These are phyloP conservation scores for Parachaetomium inaequale DNA, from an alignment of 495 filamentous ascomycete genomes.

Conservation along the genomic window DNA sequence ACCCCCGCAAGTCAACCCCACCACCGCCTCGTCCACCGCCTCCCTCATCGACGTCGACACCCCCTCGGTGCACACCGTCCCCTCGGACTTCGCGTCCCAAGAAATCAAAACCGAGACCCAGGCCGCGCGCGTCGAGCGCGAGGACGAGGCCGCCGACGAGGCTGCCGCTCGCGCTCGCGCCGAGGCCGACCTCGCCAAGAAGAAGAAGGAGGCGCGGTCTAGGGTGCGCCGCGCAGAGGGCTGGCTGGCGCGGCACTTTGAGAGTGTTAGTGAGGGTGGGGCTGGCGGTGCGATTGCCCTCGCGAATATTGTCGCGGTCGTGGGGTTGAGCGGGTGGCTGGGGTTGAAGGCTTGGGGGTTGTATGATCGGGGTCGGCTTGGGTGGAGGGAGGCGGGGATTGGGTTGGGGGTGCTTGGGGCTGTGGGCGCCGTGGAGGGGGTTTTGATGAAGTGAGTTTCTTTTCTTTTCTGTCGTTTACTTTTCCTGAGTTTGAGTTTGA, in stretches of 20 bases:
- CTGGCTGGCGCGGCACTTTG: constrained; percentile 38
- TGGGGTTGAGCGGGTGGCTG: constrained; percentile 45
- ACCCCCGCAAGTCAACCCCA: constrained; percentile 58
- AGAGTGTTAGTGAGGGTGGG: constrained; percentile 23
- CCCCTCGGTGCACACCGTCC: constrained; percentile 66
- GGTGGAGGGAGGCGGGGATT: constrained; percentile 65
- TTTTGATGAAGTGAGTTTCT: constrained; percentile 38
- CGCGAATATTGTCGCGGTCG: constrained; percentile 41
- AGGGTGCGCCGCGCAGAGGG: constrained; percentile 39
- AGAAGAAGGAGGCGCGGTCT: constrained; percentile 38
- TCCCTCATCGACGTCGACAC: constrained; percentile 76
- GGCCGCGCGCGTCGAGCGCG: constrained; percentile 58
- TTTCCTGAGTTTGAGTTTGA: not conserved
- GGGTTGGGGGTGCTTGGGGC: constrained; percentile 51
- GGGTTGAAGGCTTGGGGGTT: constrained; percentile 47
- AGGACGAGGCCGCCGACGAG: constrained; percentile 35
- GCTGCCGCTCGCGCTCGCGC: constrained; percentile 43
- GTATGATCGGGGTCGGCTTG: constrained; percentile 63
- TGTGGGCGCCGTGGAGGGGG: constrained; percentile 41
- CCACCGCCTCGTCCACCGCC: constrained; percentile 50
- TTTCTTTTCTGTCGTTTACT: not conserved
- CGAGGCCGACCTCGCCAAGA: constrained; percentile 50
- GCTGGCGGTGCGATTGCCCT: constrained; percentile 35
- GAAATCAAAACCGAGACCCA: constrained; percentile 70
- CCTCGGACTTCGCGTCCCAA: constrained; percentile 60